These are phyloP conservation scores for Fusarium robinianum DNA, from an alignment of 2,329 filamentous ascomycete genomes.

Conservation along the genomic window DNA sequence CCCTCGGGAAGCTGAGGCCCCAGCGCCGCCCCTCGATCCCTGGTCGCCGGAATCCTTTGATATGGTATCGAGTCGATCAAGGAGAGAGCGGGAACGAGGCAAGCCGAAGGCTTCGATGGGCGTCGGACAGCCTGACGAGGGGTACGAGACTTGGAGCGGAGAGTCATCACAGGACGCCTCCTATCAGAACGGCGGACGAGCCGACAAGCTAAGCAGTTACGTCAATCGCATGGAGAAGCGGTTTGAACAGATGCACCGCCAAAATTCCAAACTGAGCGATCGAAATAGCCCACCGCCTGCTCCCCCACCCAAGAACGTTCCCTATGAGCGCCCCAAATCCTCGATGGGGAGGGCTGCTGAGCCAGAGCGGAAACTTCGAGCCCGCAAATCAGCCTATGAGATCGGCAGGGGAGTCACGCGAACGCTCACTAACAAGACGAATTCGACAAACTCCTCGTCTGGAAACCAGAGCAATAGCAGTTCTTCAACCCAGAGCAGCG, in stretches of 20 bases:
- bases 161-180: constrained; percentile 56
- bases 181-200: constrained; percentile 47
- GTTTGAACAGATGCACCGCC: constrained; percentile 71
- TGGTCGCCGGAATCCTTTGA: constrained; percentile 93
- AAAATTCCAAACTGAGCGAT: constrained; percentile 50
- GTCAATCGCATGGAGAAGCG: constrained; percentile 90
- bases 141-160: constrained; percentile 63
- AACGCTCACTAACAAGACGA: constrained; percentile 88
- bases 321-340: constrained; percentile 61
- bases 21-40: constrained; percentile 66
- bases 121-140: constrained; percentile 64
- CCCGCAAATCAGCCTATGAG: constrained; percentile 79
- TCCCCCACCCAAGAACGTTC: constrained; percentile 57
- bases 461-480: constrained; percentile 74
- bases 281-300: constrained; percentile 64
- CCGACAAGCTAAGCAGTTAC: constrained; percentile 77
- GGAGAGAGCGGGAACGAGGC: constrained; percentile 33
- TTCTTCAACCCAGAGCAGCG: constrained; percentile 75
- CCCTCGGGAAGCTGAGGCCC: constrained; percentile 58
- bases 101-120: constrained; percentile 75
- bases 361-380: constrained; percentile 55
- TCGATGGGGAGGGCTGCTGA: constrained; percentile 53
- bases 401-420: constrained; percentile 72
- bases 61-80: constrained; percentile 46
- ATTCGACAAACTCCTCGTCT: constrained; percentile 75